Evolutionary conservation across 179 eudicot species (phyloP).

Genomic region (Spinacia oleracea): DNA sequence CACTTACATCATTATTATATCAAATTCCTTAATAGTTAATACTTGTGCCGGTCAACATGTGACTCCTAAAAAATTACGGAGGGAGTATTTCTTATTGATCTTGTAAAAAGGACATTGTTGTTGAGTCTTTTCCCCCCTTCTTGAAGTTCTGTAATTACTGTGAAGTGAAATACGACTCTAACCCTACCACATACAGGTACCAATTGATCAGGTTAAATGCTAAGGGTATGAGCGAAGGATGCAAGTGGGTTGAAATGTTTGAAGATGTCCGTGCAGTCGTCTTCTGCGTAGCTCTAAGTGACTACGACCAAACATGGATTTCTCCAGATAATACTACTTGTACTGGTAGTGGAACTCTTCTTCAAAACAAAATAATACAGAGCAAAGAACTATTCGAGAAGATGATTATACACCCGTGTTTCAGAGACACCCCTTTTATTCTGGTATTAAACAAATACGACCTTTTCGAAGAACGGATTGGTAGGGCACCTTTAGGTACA

Average conservation of each 20-base stretch:
- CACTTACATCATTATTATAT: too few relatives aligned
- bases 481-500: conserved; percentile 50
- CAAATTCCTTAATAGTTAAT: too few relatives aligned
- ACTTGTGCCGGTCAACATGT: too few relatives aligned
- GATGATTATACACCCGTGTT: conserved; percentile 74
- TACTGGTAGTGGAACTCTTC: conserved; percentile 42
- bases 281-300: conserved; percentile 80
- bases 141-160: neutral
- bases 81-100: neutral
- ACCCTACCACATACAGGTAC: conserved; percentile 47
- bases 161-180: neutral
- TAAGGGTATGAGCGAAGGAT: conserved; percentile 82
- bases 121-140: neutral
- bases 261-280: conserved; percentile 91
- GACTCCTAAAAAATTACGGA: too few relatives aligned
- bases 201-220: conserved; percentile 89
- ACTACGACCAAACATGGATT: conserved; percentile 72
- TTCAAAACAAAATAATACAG: conserved; percentile 79
- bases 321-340: conserved; percentile 42
- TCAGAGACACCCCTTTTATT: conserved; percentile 77
- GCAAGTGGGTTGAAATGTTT: conserved; percentile 99
- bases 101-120: neutral
- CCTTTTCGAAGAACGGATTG: conserved; percentile 79
- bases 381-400: conserved; percentile 81
- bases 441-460: conserved; percentile 84